Evolutionary conservation across 176 grass and related monocot species (phyloP).

Genomic region (Saccharum spontaneum): DNA sequence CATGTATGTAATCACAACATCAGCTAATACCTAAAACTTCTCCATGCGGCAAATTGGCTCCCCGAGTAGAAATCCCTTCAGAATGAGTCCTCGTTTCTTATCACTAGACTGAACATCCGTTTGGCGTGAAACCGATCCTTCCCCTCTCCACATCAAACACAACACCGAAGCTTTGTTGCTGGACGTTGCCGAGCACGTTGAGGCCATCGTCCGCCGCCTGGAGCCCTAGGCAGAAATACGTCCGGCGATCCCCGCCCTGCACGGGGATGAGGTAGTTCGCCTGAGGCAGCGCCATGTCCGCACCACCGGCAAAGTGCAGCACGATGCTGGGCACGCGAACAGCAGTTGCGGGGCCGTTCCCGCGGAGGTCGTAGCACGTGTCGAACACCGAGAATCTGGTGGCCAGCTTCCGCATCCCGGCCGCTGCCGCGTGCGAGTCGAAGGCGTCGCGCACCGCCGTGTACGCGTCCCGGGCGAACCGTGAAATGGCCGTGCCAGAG

Average conservation of each 20-base stretch:
- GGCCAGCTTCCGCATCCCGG: conserved; percentile 35
- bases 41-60: neutral
- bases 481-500: conserved; percentile 64
- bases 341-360: neutral
- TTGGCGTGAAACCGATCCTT: conserved; percentile 59
- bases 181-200: conserved; percentile 77
- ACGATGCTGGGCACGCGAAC: conserved; percentile 40
- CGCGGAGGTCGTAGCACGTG: conserved; percentile 66
- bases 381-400: conserved; percentile 55
- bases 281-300: conserved; percentile 49
- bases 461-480: conserved; percentile 38
- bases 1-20: too few relatives aligned
- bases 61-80: neutral
- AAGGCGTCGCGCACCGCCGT: conserved; percentile 60
- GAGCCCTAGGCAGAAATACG: conserved; percentile 56
- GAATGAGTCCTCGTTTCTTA: neutral
- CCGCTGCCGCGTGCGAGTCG: conserved; percentile 22
- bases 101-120: conserved; percentile 24
- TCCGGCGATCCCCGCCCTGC: conserved; percentile 17
- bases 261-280: conserved; percentile 71
- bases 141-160: conserved; percentile 64
- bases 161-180: conserved; percentile 70
- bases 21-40: neutral
- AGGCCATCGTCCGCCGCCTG: conserved; percentile 45
- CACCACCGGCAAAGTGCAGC: conserved; percentile 64